Base-by-base conservation (phyloP, 176 grass and related monocot species). In the Oryza coarctata region DNA sequence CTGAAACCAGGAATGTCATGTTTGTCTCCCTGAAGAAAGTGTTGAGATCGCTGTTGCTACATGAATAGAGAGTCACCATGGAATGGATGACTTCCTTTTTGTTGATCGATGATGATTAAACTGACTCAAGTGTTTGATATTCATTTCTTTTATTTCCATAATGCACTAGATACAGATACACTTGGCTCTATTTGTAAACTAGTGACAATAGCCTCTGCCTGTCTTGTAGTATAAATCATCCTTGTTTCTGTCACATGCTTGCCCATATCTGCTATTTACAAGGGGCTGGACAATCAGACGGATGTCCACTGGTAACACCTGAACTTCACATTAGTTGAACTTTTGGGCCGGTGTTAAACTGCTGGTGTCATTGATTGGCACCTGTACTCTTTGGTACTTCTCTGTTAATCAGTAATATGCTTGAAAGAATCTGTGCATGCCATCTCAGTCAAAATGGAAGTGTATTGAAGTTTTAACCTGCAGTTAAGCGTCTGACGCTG, bases 21-120 rank as follows among this genome's bases (percentile, higher is more conserved):
- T 17, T 65, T 77, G 63, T 63, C 62, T 50, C 22, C 31, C 74
- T 80, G 65, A 15, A 45, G 58, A 69, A 69, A 80, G 49, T 65
- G 32, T 76, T 45, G 40, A 38, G 29, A 67, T 83, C 18, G 18
- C 36, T 86, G 26, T 74, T 88, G 57, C 9, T 33, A 13, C 77
- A 75, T 81, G 76, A 75, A 70, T 27, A 6, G 27, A 30, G 14
- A 34, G 47, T 22, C 27, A 64, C 44, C 67, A 29, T 29, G 13
- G 29, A 58, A 79, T 70, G 26, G 68, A 73, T 20, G 32, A 68
- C 31, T 30, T 63, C 31, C 23, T 2, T 50, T 29, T 33, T 20
- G 29, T 69, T 43, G 9, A 49, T 25, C 3, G 0, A 29, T 31
- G 63, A 78, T 50, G 84, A 23, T 9, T 74, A 32, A 61, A 75